Evolutionary conservation across 2,329 filamentous ascomycete species (phyloP), one percentile per base, ranked within the genome.

Genomic region (Cercospora berteroae): DNA sequence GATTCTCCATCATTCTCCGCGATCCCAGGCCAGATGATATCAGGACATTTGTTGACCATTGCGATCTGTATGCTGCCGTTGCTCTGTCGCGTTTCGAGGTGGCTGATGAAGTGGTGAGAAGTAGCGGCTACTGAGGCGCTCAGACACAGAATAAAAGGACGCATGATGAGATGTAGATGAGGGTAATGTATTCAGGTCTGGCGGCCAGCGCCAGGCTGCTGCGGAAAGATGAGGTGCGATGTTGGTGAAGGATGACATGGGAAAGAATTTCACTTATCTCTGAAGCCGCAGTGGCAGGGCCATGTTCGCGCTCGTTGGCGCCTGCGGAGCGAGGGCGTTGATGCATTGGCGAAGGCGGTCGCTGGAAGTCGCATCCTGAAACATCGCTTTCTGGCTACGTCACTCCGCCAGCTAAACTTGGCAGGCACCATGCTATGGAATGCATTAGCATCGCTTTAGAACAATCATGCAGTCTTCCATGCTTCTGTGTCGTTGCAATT

Each of bases 21-120:
- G 67, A 95, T 87, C 9, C 88, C 92, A 1, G 92, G 92, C 86
- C 90, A 94, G 70, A 95, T 87, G 0, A 85, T 87, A 20, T 90
- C 86, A 9, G 83, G 81, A 74, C 92, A 96, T 65, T 85, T 84
- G 79, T 94, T 96, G 67, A 87, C 89, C 65, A 95, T 82, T 6
- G 87, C 82, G 27, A 95, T 80, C 6, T 90, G 89, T 1, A 76
- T 75, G 23, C 39, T 60, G 39, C 61, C 61, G 18, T 18, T 57
- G 36, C 25, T 52, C 27, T 64, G 61, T 44, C 61, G 50, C 18
- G 50, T 16, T 18, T 48, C 61, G 8, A 64, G 50, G 33, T 42
- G 31, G 36, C 31, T 39, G 39, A 27, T 23, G 25, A n/a, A 16
- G 13, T 48, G 33, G 33, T 57, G 50, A n/a, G 16, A 7, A 31